Evolutionary conservation across 331 rosid genomes (phyloP).

Genomic region (Cucumis variabilis): DNA sequence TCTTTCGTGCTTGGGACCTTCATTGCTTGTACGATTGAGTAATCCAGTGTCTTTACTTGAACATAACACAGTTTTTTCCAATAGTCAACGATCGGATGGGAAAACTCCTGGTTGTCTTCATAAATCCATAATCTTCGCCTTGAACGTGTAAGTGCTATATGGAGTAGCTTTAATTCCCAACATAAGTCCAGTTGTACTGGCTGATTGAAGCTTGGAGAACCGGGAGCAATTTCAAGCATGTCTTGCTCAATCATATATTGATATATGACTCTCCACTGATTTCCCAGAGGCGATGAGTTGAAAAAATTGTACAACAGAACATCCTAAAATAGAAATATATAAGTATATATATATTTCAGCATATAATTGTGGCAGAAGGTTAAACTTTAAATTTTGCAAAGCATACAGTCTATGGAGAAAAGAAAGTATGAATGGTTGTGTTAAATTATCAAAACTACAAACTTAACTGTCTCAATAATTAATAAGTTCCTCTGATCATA

Average conservation of each 20-base stretch:
- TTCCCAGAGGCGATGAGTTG: slow-evolving; percentile 43
- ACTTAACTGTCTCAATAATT: too few relatives aligned
- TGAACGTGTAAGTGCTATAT: slow-evolving; percentile 44
- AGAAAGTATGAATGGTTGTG: too few relatives aligned
- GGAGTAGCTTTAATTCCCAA: slow-evolving; percentile 45
- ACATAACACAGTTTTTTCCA: slow-evolving; percentile 40
- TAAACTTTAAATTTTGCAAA: too few relatives aligned
- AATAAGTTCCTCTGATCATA: too few relatives aligned
- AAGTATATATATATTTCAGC: too few relatives aligned
- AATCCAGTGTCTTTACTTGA: slow-evolving; percentile 35
- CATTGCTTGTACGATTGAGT: slow-evolving; percentile 29
- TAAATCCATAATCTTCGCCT: slow-evolving; percentile 44
- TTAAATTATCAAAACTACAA: too few relatives aligned
- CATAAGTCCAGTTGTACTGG: slow-evolving; percentile 37
- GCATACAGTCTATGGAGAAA: too few relatives aligned
- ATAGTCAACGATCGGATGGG: slow-evolving; percentile 42
- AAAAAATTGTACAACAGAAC: slow-evolving; percentile 48
- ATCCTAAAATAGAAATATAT: slow-evolving; percentile 37
- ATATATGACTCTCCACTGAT: slow-evolving; percentile 44
- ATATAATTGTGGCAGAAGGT: too few relatives aligned
- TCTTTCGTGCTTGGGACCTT: slow-evolving; percentile 37
- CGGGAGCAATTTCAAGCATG: slow-evolving; percentile 28
- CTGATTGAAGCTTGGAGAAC: slow-evolving; percentile 37
- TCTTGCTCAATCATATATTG: slow-evolving; percentile 41
- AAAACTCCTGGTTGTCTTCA: slow-evolving; percentile 36